A percentile compares a stretch with the other conserved stretches of the same genome.
These are phyloP conservation scores for Didymella exigua DNA, from an alignment of 2,329 filamentous ascomycete species.

Conservation along the genomic window DNA sequence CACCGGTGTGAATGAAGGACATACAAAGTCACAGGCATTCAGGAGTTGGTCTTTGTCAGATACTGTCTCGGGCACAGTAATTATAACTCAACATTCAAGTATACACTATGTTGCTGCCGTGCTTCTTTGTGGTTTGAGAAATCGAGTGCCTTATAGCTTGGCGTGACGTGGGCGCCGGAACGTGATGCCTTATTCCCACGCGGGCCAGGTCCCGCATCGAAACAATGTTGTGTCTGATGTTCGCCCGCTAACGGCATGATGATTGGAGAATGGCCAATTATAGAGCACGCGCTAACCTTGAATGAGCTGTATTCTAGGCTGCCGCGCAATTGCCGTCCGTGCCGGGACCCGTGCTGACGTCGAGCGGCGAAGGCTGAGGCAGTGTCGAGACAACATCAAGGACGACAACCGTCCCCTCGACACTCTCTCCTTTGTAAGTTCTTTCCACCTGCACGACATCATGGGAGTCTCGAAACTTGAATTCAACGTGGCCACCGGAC, in stretches of 20 bases:
- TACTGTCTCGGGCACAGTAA: slow-evolving; percentile 13
- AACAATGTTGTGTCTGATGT: not conserved
- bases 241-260: slow-evolving; percentile 7
- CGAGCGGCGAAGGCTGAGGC: not conserved
- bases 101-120: not conserved
- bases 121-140: not conserved
- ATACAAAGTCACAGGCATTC: slow-evolving; percentile 10
- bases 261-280: slow-evolving; percentile 23
- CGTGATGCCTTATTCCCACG: not conserved
- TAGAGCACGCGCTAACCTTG: slow-evolving; percentile 21
- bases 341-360: slow-evolving; percentile 9
- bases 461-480: slow-evolving; percentile 10
- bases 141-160: not conserved
- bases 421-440: slow-evolving; percentile 10
- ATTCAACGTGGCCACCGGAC: slow-evolving; percentile 10
- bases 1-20: slow-evolving; percentile 1
- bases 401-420: slow-evolving; percentile 4
- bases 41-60: slow-evolving; percentile 13
- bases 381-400: slow-evolving; percentile 15
- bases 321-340: not conserved
- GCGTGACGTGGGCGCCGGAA: not conserved
- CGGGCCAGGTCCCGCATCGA: not conserved
- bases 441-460: not conserved
- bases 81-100: not conserved
- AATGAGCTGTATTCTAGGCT: slow-evolving; percentile 23